Evolutionary conservation across 73 alveolate genomes (phyloP).

Genomic region (Urostyla sp.): DNA sequence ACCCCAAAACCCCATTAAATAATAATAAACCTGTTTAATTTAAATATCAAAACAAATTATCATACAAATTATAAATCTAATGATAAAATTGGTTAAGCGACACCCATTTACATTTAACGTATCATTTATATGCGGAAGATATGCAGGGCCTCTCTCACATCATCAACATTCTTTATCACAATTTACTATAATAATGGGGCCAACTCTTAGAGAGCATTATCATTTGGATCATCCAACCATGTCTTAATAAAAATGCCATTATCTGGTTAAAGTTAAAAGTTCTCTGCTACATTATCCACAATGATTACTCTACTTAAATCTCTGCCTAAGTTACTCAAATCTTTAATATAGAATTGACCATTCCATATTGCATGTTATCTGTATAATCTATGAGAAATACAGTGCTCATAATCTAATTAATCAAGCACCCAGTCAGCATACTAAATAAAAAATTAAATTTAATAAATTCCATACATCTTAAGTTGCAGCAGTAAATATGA

Average conservation of each 20-base stretch:
- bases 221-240: conserved; percentile 83
- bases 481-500: conserved; percentile 73
- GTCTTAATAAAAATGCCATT: conserved; percentile 85
- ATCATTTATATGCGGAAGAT: conserved; percentile 82
- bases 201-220: conserved; percentile 82
- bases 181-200: conserved; percentile 78
- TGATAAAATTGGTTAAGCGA: conserved; percentile 65
- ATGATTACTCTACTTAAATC: conserved; percentile 77
- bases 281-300: conserved; percentile 85
- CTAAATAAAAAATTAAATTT: neutral
- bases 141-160: conserved; percentile 87
- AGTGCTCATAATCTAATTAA: conserved; percentile 44
- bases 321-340: conserved; percentile 80
- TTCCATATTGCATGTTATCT: conserved; percentile 64
- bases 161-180: conserved; percentile 74
- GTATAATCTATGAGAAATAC: conserved; percentile 57
- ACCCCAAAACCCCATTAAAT: too few species aligned
- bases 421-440: conserved; percentile 78
- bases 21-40: too few species aligned
- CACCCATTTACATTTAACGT: conserved; percentile 76
- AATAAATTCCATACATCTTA: conserved; percentile 54
- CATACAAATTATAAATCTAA: neutral
- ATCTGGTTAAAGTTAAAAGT: conserved; percentile 81
- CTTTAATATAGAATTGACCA: conserved; percentile 52
- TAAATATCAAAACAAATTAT: neutral